phyloP scores from a whole-genome alignment of 176 grass and related monocot genomes.

The Elymus sibiricus region DNA sequence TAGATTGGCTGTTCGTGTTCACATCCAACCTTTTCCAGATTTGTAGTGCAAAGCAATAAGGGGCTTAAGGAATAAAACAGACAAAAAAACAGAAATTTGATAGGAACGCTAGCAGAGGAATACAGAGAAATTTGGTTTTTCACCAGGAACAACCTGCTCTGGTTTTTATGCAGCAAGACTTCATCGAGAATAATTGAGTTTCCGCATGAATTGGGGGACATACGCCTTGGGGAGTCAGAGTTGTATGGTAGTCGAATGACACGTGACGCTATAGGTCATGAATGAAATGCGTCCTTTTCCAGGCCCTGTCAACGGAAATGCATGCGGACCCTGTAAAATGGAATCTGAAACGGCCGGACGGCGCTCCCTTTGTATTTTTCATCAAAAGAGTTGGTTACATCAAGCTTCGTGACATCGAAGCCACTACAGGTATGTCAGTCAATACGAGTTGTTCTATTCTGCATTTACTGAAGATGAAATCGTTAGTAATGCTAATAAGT shows the following conservation, averaged over 20 bases:
- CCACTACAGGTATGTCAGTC: too few species aligned
- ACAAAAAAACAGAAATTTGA: not conserved
- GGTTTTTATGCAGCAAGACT: not conserved
- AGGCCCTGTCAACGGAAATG: not conserved
- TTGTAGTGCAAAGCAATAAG: not conserved
- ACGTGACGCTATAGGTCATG: not conserved
- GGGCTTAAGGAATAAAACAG: not conserved
- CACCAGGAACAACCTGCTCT: not conserved
- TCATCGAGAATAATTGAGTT: not conserved
- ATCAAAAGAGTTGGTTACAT: too few species aligned
- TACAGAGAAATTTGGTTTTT: not conserved
- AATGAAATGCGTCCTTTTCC: not conserved
- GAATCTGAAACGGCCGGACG: conserved; percentile 26
- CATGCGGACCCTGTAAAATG: not conserved
- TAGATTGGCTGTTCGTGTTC: not conserved
- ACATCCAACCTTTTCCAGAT: not conserved
- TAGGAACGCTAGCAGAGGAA: not conserved
- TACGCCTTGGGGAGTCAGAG: not conserved
- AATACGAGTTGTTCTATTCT: too few species aligned
- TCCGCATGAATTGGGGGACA: not conserved
- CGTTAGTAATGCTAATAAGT: too few species aligned
- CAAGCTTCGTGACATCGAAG: too few species aligned
- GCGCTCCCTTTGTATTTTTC: conserved; percentile 8
- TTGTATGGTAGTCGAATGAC: not conserved
- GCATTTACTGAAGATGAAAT: too few species aligned